Evolutionary conservation across 352 stramenopile genomes (phyloP), one percentile per base, ranked within the genome.

Genomic region (Phytophthora sp.): DNA sequence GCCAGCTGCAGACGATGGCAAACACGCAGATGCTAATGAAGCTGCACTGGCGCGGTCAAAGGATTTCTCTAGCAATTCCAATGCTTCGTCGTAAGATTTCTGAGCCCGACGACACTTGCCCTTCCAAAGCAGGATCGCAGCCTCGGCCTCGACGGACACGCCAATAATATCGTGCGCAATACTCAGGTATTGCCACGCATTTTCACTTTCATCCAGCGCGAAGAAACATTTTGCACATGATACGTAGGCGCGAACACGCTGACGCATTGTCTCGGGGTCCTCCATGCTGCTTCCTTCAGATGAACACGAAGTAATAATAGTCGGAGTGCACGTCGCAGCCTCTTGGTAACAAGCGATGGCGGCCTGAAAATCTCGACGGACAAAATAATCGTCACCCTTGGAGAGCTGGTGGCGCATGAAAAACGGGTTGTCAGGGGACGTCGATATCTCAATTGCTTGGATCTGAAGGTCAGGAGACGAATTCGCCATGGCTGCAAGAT

Each of bases 161-260:
- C 65, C 54, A 2, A 30, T 33, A 7, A 79, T 76, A 42, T 77
- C 76, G 16, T 80, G 63, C 5, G 67, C 69, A 31, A 80, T 84
- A 36, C 62, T 72, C 26, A 86, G 58, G 18, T 81, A 77, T 31
- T 80, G 66, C 45, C 68, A 73, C 20, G 74, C 73, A 57, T 77
- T 79, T 26, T 88, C 80, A 0, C 64, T 53, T 57, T 86, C 70
- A 23, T 84, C 76, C 55, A 88, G 38, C 7, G 76, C 77, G 49
- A 79, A 91, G 46, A 87, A 84, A 51, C 82, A 91, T 38, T 91
- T 91, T 51, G 77, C 76, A 38, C 76, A 80, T 23, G 71, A 77
- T 2, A 89, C 72, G 15, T 80, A 78, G 3, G 82, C 82, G 4
- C 62, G 74, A 39, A 79, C 78, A 8, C 76, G 76, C 33, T 80